A percentile compares a stretch with the other conserved stretches of the same genome.
phyloP scores from a whole-genome alignment of 2,329 filamentous ascomycete genomes.

The Colletotrichum sp. region DNA sequence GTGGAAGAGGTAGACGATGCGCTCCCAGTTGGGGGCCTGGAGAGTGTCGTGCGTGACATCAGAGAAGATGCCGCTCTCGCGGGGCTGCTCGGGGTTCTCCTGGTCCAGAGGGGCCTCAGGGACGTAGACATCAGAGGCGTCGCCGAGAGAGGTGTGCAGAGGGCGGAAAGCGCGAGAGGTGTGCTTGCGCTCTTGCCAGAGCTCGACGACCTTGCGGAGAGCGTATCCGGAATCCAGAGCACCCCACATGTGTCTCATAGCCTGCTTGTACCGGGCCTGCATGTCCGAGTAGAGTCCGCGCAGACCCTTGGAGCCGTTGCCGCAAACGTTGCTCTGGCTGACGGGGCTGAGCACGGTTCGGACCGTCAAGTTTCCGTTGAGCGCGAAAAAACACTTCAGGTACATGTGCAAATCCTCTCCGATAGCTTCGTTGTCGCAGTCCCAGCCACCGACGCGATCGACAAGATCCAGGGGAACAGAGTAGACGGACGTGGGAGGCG shows the following conservation, averaged over 20 bases:
- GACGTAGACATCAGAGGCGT: conserved; percentile 51
- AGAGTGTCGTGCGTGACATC: conserved; percentile 58
- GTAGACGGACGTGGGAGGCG: conserved; percentile 77
- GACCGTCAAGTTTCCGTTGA: conserved; percentile 71
- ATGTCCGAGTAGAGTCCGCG: conserved; percentile 62
- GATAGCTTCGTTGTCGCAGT: conserved; percentile 72
- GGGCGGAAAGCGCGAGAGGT: conserved; percentile 60
- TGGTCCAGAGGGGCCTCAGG: conserved; percentile 47
- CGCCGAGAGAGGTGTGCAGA: conserved; percentile 56
- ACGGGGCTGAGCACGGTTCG: conserved; percentile 70
- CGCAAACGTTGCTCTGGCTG: conserved; percentile 75
- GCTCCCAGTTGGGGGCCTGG: conserved; percentile 57
- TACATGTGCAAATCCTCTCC: conserved; percentile 82
- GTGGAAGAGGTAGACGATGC: conserved; percentile 63
- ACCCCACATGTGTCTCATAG: conserved; percentile 78
- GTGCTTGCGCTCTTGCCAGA: conserved; percentile 62
- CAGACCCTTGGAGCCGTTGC: conserved; percentile 57
- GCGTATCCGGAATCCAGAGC: conserved; percentile 72
- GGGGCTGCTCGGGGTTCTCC: conserved; percentile 41
- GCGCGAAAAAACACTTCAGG: conserved; percentile 77
- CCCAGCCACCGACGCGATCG: conserved; percentile 75
- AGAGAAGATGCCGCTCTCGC: conserved; percentile 59
- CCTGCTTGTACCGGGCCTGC: conserved; percentile 72
- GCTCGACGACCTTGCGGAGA: conserved; percentile 60
- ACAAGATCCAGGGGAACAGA: conserved; percentile 71